A percentile compares a stretch with the other conserved stretches of the same genome.
These are phyloP conservation scores for Aspergillus niger DNA, from an alignment of 2,329 filamentous ascomycete genomes.

Conservation along the genomic window DNA sequence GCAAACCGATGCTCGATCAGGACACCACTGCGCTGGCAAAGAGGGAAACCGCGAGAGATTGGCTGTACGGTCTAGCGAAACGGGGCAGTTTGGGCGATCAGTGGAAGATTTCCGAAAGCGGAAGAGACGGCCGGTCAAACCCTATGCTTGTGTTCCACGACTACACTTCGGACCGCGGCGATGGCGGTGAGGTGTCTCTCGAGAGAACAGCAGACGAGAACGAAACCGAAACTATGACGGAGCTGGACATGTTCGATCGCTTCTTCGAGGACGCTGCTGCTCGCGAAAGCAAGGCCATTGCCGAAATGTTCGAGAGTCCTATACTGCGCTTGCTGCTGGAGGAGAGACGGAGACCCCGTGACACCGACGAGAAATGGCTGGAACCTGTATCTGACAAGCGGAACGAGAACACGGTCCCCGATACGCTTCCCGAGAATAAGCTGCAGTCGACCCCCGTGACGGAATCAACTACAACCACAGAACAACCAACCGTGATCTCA, in stretches of 20 bases:
- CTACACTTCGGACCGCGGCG: constrained; percentile 15
- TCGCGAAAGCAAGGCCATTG: constrained; percentile 35
- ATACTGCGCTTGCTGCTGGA: constrained; percentile 39
- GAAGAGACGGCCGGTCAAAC: constrained; percentile 25
- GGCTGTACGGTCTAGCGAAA: constrained; percentile 44
- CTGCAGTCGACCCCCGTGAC: constrained; percentile 1
- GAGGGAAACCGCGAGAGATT: constrained; percentile 38
- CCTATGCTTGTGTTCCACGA: constrained; percentile 28
- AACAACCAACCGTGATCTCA: constrained; percentile 49
- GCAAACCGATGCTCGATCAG: constrained; percentile 44
- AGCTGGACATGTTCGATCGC: constrained; percentile 57
- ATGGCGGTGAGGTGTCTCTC: constrained; percentile 8
- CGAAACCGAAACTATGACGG: constrained; percentile 44
- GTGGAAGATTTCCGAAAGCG: constrained; percentile 34
- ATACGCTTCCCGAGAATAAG: constrained; percentile 13
- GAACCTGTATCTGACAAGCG: constrained; percentile 30
- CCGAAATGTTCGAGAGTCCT: constrained; percentile 34
- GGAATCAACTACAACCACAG: neutral
- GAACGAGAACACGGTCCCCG: constrained; percentile 27
- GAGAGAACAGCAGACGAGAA: constrained; percentile 30
- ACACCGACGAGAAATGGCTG: constrained; percentile 29
- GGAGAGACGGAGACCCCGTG: constrained; percentile 29
- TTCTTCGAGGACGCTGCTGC: constrained; percentile 45
- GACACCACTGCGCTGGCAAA: constrained; percentile 26
- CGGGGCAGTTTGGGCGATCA: constrained; percentile 45